phyloP scores from a whole-genome alignment of 495 filamentous ascomycete species.

The Xylaria longipes region DNA sequence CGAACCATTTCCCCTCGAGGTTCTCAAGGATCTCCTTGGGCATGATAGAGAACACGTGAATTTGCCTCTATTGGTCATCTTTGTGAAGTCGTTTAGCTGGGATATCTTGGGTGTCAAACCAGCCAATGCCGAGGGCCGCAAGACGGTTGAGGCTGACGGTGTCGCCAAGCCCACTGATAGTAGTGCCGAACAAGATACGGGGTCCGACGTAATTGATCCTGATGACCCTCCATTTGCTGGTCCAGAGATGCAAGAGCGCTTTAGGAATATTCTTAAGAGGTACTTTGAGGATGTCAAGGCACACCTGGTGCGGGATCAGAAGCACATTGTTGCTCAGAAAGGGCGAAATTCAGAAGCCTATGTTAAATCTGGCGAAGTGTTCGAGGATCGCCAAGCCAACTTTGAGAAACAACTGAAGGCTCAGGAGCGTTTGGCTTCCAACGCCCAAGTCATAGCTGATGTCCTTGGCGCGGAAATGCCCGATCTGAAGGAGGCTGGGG shows the following conservation, averaged over 20 bases:
- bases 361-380: constrained; percentile 97
- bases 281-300: constrained; percentile 94
- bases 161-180: constrained; percentile 57
- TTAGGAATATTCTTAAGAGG: constrained; percentile 82
- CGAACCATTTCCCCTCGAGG: constrained; percentile 94
- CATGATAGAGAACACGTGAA: constrained; percentile 93
- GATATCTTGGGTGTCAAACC: constrained; percentile 85
- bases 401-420: constrained; percentile 92
- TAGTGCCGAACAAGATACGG: constrained; percentile 52
- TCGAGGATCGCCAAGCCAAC: constrained; percentile 95
- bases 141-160: constrained; percentile 85
- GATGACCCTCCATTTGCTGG: constrained; percentile 76
- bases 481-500: constrained; percentile 82
- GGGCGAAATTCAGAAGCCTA: constrained; percentile 97
- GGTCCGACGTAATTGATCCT: constrained; percentile 45
- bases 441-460: constrained; percentile 91
- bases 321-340: constrained; percentile 78
- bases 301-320: constrained; percentile 89
- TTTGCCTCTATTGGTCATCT: constrained; percentile 87
- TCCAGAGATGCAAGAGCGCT: constrained; percentile 81
- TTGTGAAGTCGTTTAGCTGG: constrained; percentile 96
- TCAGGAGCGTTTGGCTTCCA: constrained; percentile 87
- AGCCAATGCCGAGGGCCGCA: constrained; percentile 74
- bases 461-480: constrained; percentile 93
- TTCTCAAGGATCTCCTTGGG: constrained; percentile 92